Base-by-base conservation (phyloP, 176 grass and related monocot genomes). In the Tillandsia fasciculata region DNA sequence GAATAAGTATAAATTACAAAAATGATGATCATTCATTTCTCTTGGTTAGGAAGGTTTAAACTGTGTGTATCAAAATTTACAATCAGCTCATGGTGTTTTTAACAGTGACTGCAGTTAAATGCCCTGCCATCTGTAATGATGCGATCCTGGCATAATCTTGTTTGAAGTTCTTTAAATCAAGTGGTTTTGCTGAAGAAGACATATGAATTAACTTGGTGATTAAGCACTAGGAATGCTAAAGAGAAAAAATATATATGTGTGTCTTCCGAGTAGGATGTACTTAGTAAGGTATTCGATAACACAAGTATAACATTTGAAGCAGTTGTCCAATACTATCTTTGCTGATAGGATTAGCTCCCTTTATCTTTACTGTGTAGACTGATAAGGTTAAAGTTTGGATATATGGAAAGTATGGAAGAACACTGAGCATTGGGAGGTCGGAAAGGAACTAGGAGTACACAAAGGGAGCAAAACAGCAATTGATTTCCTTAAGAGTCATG, bases 101-200 rank as follows among this genome's bases (percentile, higher is more conserved):
- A 17, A 15, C n/a, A 22, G 15, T 9, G 20, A 8, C 20, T 59
- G 15, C 54, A 15, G 14, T 18, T 59, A 59, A 15, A 59, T 7
- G 54, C 9, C 15, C 18, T 59, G 33, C 33, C 33, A 42, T 42
- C 33, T 42, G 33, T 42, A 42, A 42, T 42, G 33, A 42, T 18
- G 20, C 9, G n/a, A 59, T 59, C 5, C 14, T n/a, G 15, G 10
- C 3, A 56, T 56, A n/a, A 56, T 56, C 13, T 8, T 9, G 14
- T 14, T 59, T 59, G 54, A 59, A 59, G 54, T 59, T 59, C 54
- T 59, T 59, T 59, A 59, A 17, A 59, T 59, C 20, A 17, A 59
- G 7, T 59, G 14, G 54, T 59, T 59, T 17, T 14, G 54, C 54
- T 17, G 14, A 15, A 59, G 15, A 15, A 59, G 54, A 22, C 54